Conservation (phyloP, 345 rosid species). For the Lagerstroemia speciosa region DNA sequence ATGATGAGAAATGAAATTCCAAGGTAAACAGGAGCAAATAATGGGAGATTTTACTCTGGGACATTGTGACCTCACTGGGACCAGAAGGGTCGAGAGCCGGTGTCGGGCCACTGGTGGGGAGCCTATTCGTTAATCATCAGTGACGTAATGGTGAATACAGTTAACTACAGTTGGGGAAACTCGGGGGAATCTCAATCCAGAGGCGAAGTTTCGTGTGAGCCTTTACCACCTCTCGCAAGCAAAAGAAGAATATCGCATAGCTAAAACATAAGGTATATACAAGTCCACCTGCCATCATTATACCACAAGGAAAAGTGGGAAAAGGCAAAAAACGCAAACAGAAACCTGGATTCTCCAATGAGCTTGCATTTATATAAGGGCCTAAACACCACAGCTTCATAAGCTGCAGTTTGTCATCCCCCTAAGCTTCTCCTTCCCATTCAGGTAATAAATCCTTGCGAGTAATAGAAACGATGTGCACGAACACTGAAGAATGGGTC, state of each 20-base stretch:
- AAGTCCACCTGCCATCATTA: conserved; percentile 38
- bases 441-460: neutral
- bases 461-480: conserved; percentile 24
- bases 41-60: neutral
- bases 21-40: conserved; percentile 5
- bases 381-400: conserved; percentile 6
- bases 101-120: neutral
- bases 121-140: neutral
- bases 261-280: conserved; percentile 14
- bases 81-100: neutral
- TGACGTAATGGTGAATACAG: neutral
- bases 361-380: conserved; percentile 20
- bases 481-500: conserved; percentile 19
- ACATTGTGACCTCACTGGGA: conserved; percentile 1
- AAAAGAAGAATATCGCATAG: neutral
- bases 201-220: neutral
- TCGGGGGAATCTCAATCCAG: neutral
- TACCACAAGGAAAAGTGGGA: conserved; percentile 16
- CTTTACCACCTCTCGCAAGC: neutral
- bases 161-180: neutral
- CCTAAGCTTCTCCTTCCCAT: conserved; percentile 3
- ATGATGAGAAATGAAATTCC: conserved; percentile 22
- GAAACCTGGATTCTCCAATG: neutral
- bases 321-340: neutral
- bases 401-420: neutral